These are phyloP conservation scores for Wickerhamomyces bisporus DNA, from an alignment of 805 yeast genomes.

Conservation along the genomic window DNA sequence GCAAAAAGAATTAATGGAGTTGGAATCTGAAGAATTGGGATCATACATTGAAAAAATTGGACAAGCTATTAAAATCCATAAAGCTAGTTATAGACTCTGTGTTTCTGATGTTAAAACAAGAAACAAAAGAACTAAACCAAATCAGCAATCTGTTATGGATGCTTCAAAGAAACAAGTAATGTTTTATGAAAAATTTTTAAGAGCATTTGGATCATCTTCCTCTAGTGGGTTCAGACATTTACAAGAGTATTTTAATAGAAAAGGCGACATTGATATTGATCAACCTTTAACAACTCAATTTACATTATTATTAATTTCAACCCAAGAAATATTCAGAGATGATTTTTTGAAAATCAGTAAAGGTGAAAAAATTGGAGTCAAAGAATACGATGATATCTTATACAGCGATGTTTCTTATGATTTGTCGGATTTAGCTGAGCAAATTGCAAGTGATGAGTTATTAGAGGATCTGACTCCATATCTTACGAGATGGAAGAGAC, in stretches of 20 bases:
- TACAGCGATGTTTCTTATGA: conserved; percentile 10
- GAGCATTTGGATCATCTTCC: conserved; percentile 23
- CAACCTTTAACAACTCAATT: conserved; percentile 39
- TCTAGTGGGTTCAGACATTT: conserved; percentile 32
- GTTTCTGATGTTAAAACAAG: conserved; percentile 64
- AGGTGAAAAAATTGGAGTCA: conserved; percentile 41
- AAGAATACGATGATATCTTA: conserved; percentile 30
- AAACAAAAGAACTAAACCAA: conserved; percentile 36
- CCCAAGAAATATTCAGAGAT: conserved; percentile 36
- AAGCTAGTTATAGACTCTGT: conserved; percentile 21
- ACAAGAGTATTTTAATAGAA: conserved; percentile 39
- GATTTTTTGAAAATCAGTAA: conserved; percentile 28
- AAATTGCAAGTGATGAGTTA: conserved; percentile 10
- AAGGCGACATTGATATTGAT: conserved; percentile 42
- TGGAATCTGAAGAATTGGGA: conserved; percentile 4
- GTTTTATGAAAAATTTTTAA: conserved; percentile 50
- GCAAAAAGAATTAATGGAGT: not conserved
- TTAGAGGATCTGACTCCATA: conserved; percentile 17
- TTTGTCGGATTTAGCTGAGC: conserved; percentile 12
- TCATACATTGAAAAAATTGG: conserved; percentile 9
- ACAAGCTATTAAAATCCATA: conserved; percentile 16
- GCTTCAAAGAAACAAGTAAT: conserved; percentile 56
- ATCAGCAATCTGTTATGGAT: conserved; percentile 41
- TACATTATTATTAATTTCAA: conserved; percentile 33
- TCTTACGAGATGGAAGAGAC: conserved; percentile 41